Evolutionary conservation across 805 yeast species (phyloP).

Genomic region (Yamadazyma paraphyllophila): DNA sequence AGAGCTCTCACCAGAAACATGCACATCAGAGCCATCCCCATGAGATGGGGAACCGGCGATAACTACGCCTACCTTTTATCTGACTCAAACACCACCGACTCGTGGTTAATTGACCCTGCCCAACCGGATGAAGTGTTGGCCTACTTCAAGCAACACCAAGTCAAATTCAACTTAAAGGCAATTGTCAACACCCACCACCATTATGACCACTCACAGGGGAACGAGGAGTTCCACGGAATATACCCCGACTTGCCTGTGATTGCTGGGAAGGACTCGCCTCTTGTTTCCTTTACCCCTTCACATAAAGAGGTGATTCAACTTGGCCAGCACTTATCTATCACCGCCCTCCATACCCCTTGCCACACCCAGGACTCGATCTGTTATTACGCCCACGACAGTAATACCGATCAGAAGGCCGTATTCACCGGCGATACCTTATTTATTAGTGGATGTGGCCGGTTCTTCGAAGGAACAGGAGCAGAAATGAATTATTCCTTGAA

Average conservation of each 20-base stretch:
- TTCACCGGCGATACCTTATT: constrained; percentile 96
- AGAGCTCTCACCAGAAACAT: constrained; percentile 52
- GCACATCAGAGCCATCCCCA: constrained; percentile 81
- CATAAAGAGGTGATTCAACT: constrained; percentile 60
- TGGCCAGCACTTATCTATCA: constrained; percentile 63
- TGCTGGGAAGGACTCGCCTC: constrained; percentile 81
- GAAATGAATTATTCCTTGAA: constrained; percentile 78
- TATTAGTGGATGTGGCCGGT: constrained; percentile 93
- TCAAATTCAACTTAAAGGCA: constrained; percentile 55
- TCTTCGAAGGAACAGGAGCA: constrained; percentile 84
- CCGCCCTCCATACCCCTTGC: constrained; percentile 93
- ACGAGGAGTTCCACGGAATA: constrained; percentile 42
- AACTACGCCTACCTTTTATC: constrained; percentile 81
- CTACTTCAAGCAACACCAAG: constrained; percentile 41
- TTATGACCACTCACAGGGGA: constrained; percentile 92
- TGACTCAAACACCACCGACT: constrained; percentile 61
- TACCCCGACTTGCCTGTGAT: constrained; percentile 59
- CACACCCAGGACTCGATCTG: constrained; percentile 97
- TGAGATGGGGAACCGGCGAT: constrained; percentile 95
- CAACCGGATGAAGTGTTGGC: constrained; percentile 65
- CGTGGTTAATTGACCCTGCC: constrained; percentile 93
- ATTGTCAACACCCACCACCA: constrained; percentile 97
- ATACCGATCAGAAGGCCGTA: constrained; percentile 65
- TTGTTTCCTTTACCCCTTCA: constrained; percentile 67
- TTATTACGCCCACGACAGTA: constrained; percentile 67